A percentile compares a stretch with the other conserved stretches of the same genome.
Evolutionary conservation across 139 green algal species (phyloP).

Genomic region (Chlamydomonas incerta): DNA sequence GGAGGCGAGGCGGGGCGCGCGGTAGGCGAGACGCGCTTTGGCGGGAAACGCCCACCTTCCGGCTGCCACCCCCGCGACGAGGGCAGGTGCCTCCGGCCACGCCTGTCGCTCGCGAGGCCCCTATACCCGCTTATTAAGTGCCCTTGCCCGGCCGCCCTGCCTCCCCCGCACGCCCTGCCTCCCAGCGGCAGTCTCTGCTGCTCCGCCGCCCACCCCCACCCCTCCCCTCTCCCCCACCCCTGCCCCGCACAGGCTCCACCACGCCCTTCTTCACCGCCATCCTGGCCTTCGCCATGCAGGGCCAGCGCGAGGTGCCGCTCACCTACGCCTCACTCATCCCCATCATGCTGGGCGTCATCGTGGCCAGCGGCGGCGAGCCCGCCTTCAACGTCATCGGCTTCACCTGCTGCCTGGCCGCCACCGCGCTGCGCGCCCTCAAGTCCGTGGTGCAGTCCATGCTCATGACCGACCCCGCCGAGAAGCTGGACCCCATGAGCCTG

Average conservation of each 20-base stretch:
- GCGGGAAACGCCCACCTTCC: too few relatives aligned
- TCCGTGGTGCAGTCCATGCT: conserved; percentile 82
- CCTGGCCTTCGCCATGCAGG: conserved; percentile 75
- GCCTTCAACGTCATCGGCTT: conserved; percentile 92
- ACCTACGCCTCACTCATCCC: conserved; percentile 92
- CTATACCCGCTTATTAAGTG: too few relatives aligned
- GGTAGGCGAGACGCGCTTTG: too few relatives aligned
- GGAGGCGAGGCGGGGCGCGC: too few relatives aligned
- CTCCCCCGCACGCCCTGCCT: too few relatives aligned
- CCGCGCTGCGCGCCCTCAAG: conserved; percentile 75
- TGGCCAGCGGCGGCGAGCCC: conserved; percentile 90
- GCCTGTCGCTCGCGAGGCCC: too few relatives aligned
- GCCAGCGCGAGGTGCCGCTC: conserved; percentile 64
- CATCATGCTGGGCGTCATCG: conserved; percentile 89
- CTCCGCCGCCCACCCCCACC: not conserved
- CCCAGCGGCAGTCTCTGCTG: too few relatives aligned
- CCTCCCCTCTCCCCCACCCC: not conserved
- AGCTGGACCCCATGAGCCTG: conserved; percentile 90
- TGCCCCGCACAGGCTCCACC: conserved; percentile 75
- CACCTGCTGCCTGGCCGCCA: conserved; percentile 41
- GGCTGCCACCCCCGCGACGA: too few relatives aligned
- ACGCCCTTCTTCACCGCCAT: conserved; percentile 96
- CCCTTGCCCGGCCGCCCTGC: too few relatives aligned
- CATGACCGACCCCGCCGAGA: conserved; percentile 41
- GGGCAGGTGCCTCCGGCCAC: too few relatives aligned